Conservation (phyloP, 805 yeast species). For the Lipomyces sp. region DNA sequence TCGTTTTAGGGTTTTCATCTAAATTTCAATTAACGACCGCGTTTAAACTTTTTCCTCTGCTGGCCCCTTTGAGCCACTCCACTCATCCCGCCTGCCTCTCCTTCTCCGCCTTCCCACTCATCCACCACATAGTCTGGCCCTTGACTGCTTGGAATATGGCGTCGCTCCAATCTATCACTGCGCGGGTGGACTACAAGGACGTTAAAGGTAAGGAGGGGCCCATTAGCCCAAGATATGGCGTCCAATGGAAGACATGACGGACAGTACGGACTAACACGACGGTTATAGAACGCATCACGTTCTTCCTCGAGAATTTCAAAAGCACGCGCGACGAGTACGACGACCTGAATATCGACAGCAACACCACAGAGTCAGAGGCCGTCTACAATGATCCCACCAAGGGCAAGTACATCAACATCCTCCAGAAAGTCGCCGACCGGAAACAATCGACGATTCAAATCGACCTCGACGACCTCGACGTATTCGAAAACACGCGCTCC, state of each 20-base stretch:
- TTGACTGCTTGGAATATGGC: too few relatives aligned
- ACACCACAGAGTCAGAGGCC: constrained; percentile 11
- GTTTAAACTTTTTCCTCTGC: too few relatives aligned
- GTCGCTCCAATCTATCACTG: constrained; percentile 48
- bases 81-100: not conserved
- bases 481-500: constrained; percentile 50
- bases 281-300: constrained; percentile 19
- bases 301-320: constrained; percentile 28
- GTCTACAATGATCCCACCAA: constrained; percentile 46
- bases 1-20: too few relatives aligned
- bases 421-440: constrained; percentile 83
- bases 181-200: constrained; percentile 65
- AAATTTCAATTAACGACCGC: too few relatives aligned
- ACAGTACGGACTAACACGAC: not conserved
- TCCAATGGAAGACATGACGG: not conserved
- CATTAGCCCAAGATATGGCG: not conserved
- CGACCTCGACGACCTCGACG: constrained; percentile 79
- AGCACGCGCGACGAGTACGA: constrained; percentile 32
- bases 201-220: constrained; percentile 39
- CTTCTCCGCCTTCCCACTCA: not conserved
- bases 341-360: constrained; percentile 31
- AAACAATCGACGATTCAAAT: constrained; percentile 63
- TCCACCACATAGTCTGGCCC: not conserved
- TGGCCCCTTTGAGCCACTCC: not conserved
- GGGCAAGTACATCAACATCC: constrained; percentile 63